phyloP scores from a whole-genome alignment of 495 filamentous ascomycete genomes.

The Trypethelium eluteriae region DNA sequence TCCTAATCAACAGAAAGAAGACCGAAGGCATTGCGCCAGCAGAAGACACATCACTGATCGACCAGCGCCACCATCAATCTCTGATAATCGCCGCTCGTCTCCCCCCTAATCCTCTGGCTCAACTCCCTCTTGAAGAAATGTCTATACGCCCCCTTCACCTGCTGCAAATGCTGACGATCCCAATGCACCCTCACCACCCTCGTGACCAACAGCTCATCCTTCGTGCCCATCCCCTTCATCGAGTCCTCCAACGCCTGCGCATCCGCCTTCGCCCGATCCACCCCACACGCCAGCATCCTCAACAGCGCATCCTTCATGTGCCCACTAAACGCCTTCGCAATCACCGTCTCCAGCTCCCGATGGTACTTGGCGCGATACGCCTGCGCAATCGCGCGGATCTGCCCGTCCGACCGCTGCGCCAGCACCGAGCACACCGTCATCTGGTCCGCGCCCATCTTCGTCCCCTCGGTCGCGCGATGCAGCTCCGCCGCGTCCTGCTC shows the following conservation, averaged over 20 bases:
- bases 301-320: slow-evolving; percentile 87
- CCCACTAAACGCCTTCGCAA: slow-evolving; percentile 75
- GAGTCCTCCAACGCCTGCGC: slow-evolving; percentile 71
- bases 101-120: slow-evolving; percentile 57
- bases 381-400: slow-evolving; percentile 70
- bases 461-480: slow-evolving; percentile 63
- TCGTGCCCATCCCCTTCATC: slow-evolving; percentile 82
- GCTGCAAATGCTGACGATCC: slow-evolving; percentile 61
- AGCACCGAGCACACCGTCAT: slow-evolving; percentile 69
- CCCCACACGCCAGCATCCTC: slow-evolving; percentile 64
- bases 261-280: slow-evolving; percentile 74
- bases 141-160: slow-evolving; percentile 66
- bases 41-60: slow-evolving; percentile 15
- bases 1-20: background rate
- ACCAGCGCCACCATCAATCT: slow-evolving; percentile 51
- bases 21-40: background rate
- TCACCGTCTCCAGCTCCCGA: slow-evolving; percentile 57
- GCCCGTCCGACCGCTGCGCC: slow-evolving; percentile 61
- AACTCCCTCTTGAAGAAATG: slow-evolving; percentile 56
- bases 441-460: slow-evolving; percentile 60
- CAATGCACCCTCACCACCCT: slow-evolving; percentile 72
- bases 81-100: slow-evolving; percentile 84
- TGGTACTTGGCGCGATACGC: slow-evolving; percentile 62
- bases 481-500: slow-evolving; percentile 65
- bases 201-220: slow-evolving; percentile 68